phyloP scores from a whole-genome alignment of 2,329 filamentous ascomycete genomes.

The Penicillium olsonii region DNA sequence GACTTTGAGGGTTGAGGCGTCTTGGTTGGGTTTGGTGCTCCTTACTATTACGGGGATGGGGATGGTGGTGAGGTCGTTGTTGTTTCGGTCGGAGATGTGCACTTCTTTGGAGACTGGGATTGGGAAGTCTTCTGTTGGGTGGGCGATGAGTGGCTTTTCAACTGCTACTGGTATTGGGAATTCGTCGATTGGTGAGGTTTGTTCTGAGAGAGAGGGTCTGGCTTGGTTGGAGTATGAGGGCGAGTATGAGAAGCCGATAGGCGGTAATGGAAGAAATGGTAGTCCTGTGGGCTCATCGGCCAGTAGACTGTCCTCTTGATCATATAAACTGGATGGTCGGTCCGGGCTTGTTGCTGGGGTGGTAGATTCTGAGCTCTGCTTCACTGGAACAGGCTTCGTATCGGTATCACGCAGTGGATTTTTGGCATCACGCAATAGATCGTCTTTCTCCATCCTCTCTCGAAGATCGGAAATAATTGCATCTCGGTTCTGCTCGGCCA shows the following conservation, averaged over 20 bases:
- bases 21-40: background rate
- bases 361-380: background rate
- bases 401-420: background rate
- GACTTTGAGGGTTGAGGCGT: background rate
- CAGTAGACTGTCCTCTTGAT: background rate
- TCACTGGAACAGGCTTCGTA: background rate
- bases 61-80: background rate
- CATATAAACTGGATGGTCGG: background rate
- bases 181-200: slow-evolving; percentile 7
- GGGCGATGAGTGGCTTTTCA: no score
- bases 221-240: background rate
- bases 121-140: slow-evolving; percentile 5
- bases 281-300: background rate
- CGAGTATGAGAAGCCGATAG: slow-evolving; percentile 1
- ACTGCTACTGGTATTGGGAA: slow-evolving; percentile 14
- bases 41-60: background rate
- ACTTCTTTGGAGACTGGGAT: slow-evolving; percentile 3
- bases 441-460: slow-evolving; percentile 5
- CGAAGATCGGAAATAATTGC: slow-evolving; percentile 14
- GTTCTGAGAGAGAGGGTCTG: slow-evolving; percentile 5
- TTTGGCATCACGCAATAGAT: background rate
- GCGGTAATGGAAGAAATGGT: background rate
- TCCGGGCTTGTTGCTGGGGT: background rate
- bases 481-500: slow-evolving; percentile 11
- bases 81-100: background rate